Conservation (phyloP, 2,329 filamentous ascomycete species). For the Phialocephala subalpina region DNA sequence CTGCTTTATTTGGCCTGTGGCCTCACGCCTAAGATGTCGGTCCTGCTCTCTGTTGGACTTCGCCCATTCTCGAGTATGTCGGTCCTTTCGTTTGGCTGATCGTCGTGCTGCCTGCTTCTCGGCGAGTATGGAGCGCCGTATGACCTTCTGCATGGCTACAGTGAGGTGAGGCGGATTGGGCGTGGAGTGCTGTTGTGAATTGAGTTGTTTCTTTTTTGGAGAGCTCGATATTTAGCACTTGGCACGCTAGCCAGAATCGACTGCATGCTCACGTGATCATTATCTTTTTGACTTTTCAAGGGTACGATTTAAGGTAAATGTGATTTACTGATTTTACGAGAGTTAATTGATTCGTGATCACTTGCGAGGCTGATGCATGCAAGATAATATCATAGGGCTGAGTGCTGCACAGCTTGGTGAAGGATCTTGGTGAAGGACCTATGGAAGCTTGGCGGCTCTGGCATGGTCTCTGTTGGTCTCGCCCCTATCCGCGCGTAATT, state of each 20-base stretch:
- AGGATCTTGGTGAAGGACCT: not conserved
- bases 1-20: slow-evolving; percentile 48
- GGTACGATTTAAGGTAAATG: not conserved
- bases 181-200: slow-evolving; percentile 8
- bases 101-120: slow-evolving; percentile 67
- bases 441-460: slow-evolving; percentile 9
- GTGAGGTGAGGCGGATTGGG: slow-evolving; percentile 25
- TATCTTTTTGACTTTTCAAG: slow-evolving; percentile 13
- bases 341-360: not conserved
- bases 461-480: not conserved
- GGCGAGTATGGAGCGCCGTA: slow-evolving; percentile 71
- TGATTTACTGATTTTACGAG: slow-evolving; percentile 20
- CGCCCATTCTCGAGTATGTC: slow-evolving; percentile 38
- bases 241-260: slow-evolving; percentile 25
- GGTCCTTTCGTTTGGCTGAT: slow-evolving; percentile 46
- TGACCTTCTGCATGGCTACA: slow-evolving; percentile 72
- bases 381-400: slow-evolving; percentile 21
- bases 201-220: slow-evolving; percentile 30
- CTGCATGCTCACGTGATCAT: slow-evolving; percentile 20
- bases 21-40: slow-evolving; percentile 38
- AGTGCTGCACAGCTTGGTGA: slow-evolving; percentile 3
- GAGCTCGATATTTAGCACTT: slow-evolving; percentile 29
- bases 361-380: slow-evolving; percentile 15
- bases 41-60: slow-evolving; percentile 34
- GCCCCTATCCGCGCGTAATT: slow-evolving; percentile 2